These are phyloP conservation scores for Hypholoma fasciculare DNA, from an alignment of 768 basidiomycete genomes.

Conservation along the genomic window DNA sequence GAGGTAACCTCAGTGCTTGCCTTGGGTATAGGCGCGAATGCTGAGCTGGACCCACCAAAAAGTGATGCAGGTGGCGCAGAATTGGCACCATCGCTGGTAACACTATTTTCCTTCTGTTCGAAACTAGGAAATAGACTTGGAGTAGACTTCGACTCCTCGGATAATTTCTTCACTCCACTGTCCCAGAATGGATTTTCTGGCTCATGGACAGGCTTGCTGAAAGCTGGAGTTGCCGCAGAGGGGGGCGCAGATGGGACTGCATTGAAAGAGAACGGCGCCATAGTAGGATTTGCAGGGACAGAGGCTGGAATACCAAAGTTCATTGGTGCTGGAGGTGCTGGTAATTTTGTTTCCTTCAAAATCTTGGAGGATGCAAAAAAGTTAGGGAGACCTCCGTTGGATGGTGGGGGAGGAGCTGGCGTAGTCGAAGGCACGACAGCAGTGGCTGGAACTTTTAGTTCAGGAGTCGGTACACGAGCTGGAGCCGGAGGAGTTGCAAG, in stretches of 20 bases:
- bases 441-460: constrained; percentile 2
- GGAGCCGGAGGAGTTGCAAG: constrained; percentile 1
- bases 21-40: constrained; percentile 7
- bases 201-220: constrained; percentile 33
- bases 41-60: constrained; percentile 4
- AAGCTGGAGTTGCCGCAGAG: not conserved
- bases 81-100: not conserved
- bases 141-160: constrained; percentile 6
- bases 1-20: not conserved
- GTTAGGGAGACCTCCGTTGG: constrained; percentile 47
- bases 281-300: not conserved
- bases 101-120: constrained; percentile 2
- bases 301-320: constrained; percentile 8
- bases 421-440: not conserved
- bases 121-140: constrained; percentile 11
- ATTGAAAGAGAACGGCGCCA: constrained; percentile 9
- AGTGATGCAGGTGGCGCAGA: not conserved
- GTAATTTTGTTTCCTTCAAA: constrained; percentile 29
- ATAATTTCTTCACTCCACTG: constrained; percentile 28
- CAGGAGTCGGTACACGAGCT: constrained; percentile 5
- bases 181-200: constrained; percentile 45
- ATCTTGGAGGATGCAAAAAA: constrained; percentile 61
- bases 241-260: constrained; percentile 7
- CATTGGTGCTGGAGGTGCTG: constrained; percentile 24
- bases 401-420: constrained; percentile 6